Evolutionary conservation across 2,329 filamentous ascomycete genomes (phyloP).

Genomic region (Sporothrix schenckii): DNA sequence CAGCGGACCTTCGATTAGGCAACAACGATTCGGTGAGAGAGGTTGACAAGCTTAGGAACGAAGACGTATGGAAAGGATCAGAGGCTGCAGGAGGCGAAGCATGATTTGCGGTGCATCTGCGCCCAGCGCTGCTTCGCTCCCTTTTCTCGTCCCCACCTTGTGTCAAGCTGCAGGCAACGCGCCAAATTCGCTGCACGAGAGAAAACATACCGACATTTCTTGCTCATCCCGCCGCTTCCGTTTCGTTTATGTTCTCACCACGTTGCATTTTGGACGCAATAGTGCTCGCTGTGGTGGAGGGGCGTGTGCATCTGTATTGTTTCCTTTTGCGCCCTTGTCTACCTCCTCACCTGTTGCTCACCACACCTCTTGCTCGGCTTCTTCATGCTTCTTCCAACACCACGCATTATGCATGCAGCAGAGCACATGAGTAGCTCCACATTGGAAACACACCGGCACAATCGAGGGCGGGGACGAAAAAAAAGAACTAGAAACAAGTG

Average conservation of each 20-base stretch:
- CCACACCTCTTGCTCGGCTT: background rate
- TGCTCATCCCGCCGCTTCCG: background rate
- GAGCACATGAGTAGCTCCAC: background rate
- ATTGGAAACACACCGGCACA: no score
- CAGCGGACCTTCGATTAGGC: background rate
- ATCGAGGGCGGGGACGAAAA: background rate
- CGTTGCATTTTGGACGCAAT: background rate
- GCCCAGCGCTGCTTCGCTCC: background rate
- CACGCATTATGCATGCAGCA: constrained; percentile 11
- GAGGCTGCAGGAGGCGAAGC: background rate
- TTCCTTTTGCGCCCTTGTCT: background rate
- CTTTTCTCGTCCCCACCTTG: constrained; percentile 11
- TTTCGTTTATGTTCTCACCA: background rate
- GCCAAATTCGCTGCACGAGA: background rate
- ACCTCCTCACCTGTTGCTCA: background rate
- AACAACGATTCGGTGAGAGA: background rate
- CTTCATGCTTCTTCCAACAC: constrained; percentile 7
- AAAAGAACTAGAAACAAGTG: background rate
- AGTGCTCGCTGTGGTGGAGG: background rate
- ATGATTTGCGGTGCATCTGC: background rate
- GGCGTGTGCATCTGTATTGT: constrained; percentile 16
- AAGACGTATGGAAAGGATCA: background rate
- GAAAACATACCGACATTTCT: background rate
- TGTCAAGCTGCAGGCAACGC: background rate
- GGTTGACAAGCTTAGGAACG: background rate